phyloP scores from a whole-genome alignment of 208 protist genomes.

The Acanthamoeba culbertsoni region DNA sequence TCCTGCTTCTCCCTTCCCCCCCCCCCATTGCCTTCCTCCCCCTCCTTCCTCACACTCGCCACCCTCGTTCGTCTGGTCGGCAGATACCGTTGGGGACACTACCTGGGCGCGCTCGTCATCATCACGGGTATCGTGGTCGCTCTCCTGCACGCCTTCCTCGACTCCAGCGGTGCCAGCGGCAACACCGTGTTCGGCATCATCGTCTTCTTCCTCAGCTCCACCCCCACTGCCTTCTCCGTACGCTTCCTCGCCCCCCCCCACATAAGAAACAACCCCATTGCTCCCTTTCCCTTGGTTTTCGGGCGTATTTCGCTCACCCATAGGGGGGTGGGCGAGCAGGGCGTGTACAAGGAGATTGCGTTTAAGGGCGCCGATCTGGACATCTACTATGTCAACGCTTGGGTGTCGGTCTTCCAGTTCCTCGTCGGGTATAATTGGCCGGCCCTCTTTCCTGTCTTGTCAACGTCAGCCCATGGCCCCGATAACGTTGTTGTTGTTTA shows the following conservation, averaged over 20 bases:
- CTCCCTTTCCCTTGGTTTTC: not conserved
- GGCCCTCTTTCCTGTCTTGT: not conserved
- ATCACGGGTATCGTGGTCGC: constrained; percentile 53
- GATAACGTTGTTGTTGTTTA: too few relatives aligned
- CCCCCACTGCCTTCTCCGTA: constrained; percentile 14
- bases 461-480: too few relatives aligned
- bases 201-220: constrained; percentile 43
- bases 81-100: constrained; percentile 59
- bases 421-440: not conserved
- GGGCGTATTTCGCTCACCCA: not conserved
- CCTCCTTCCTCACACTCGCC: too few relatives aligned
- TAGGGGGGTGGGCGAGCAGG: not conserved
- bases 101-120: constrained; percentile 51
- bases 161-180: not conserved
- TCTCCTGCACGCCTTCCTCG: constrained; percentile 12
- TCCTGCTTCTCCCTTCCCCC: not conserved
- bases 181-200: constrained; percentile 63
- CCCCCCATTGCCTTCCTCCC: not conserved
- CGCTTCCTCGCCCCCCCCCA: not conserved
- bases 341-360: constrained; percentile 64
- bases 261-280: too few relatives aligned
- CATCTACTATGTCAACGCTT: constrained; percentile 61
- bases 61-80: too few relatives aligned
- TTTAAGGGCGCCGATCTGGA: constrained; percentile 63
- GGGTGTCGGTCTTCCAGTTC: constrained; percentile 62